phyloP scores from a whole-genome alignment of 345 rosid species.

The Excoecaria cochinchinensis region DNA sequence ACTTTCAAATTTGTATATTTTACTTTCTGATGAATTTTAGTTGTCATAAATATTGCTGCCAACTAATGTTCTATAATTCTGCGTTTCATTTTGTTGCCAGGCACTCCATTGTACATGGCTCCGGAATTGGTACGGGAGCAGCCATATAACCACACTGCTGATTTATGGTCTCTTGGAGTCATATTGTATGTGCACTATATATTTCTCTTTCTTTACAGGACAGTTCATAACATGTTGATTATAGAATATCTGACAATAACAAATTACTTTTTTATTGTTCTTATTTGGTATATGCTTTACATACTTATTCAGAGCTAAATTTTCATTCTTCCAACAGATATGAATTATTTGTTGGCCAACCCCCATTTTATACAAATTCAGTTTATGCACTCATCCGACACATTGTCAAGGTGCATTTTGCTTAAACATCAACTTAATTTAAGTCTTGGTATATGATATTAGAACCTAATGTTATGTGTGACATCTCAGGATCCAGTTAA shows the following conservation, averaged over 20 bases:
- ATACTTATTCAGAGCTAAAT: constrained; percentile 13
- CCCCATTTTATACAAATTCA: constrained; percentile 97
- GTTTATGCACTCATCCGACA: constrained; percentile 96
- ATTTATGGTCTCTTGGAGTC: constrained; percentile 98
- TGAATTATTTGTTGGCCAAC: constrained; percentile 94
- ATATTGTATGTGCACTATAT: constrained; percentile 60
- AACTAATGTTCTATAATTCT: background rate
- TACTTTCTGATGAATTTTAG: background rate
- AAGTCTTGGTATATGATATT: constrained; percentile 19
- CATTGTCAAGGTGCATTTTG: constrained; percentile 76
- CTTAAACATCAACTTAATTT: background rate
- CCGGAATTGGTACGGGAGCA: constrained; percentile 96
- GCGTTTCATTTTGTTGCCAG: constrained; percentile 37
- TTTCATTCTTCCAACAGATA: constrained; percentile 51
- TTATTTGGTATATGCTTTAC: background rate
- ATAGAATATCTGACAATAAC: background rate
- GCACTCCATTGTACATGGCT: constrained; percentile 98
- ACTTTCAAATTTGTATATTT: constrained; percentile 3
- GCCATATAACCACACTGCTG: constrained; percentile 98
- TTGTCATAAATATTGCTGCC: background rate
- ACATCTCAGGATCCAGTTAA: constrained; percentile 87
- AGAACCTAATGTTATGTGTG: constrained; percentile 35
- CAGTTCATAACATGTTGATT: background rate
- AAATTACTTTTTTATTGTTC: background rate
- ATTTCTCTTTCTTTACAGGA: background rate